These are phyloP conservation scores for Cichorium intybus DNA, from an alignment of 140 eudicot genomes.

Conservation along the genomic window DNA sequence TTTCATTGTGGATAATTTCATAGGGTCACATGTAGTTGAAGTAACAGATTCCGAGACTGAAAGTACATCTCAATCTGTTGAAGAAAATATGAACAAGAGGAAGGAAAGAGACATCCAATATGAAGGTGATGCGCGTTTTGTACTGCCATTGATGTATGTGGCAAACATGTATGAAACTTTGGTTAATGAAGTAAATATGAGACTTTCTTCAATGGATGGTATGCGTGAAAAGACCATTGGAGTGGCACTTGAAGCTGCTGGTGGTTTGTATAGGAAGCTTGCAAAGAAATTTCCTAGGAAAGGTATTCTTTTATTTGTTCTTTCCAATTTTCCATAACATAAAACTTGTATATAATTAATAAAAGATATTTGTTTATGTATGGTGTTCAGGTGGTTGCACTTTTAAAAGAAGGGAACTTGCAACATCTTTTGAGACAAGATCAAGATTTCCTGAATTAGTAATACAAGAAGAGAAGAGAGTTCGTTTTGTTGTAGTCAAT, in stretches of 20 bases:
- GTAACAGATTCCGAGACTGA: constrained; percentile 54
- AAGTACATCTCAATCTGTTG: constrained; percentile 41
- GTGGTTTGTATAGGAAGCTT: constrained; percentile 92
- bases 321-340: neutral
- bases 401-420: constrained; percentile 88
- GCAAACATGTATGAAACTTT: constrained; percentile 95
- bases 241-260: constrained; percentile 99
- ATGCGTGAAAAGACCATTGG: constrained; percentile 83
- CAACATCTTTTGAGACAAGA: constrained; percentile 95
- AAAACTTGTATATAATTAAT: constrained; percentile 2
- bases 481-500: constrained; percentile 96
- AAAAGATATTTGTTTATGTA: neutral
- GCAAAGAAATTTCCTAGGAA: constrained; percentile 83
- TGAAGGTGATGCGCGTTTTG: constrained; percentile 90
- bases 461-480: constrained; percentile 96
- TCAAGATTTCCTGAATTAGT: constrained; percentile 94
- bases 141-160: constrained; percentile 91
- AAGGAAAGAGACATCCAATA: constrained; percentile 60
- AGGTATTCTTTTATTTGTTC: constrained; percentile 43
- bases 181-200: constrained; percentile 77
- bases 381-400: constrained; percentile 50
- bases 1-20: constrained; percentile 75
- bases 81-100: constrained; percentile 69
- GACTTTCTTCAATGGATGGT: constrained; percentile 69
- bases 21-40: constrained; percentile 64